Conservation (phyloP, 2,329 filamentous ascomycete genomes). For the Tympanopsis confertula region DNA sequence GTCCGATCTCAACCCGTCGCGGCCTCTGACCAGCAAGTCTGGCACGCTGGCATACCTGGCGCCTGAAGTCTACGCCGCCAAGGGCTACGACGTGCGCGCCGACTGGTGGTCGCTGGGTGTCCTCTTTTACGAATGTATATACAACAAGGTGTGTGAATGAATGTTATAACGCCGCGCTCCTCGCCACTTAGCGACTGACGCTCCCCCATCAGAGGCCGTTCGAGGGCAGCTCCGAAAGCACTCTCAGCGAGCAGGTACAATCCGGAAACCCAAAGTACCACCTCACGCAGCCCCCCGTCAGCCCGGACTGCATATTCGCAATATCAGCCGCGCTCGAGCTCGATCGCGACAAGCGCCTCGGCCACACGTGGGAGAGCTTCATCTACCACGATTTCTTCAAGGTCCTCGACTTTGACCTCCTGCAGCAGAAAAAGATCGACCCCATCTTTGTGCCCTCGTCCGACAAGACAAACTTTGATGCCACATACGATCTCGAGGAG, state of each 20-base stretch:
- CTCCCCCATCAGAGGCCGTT: slow-evolving; percentile 62
- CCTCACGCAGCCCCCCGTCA: slow-evolving; percentile 84
- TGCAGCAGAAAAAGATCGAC: slow-evolving; percentile 79
- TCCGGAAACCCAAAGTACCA: slow-evolving; percentile 76
- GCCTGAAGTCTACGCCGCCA: slow-evolving; percentile 85
- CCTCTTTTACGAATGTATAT: slow-evolving; percentile 98
- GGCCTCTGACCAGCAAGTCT: slow-evolving; percentile 84
- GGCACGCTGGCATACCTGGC: slow-evolving; percentile 92
- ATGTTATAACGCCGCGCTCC: neutral
- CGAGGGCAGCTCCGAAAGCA: slow-evolving; percentile 75
- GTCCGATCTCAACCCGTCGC: slow-evolving; percentile 76
- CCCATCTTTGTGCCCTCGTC: slow-evolving; percentile 88
- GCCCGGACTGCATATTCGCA: slow-evolving; percentile 76
- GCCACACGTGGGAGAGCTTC: slow-evolving; percentile 77
- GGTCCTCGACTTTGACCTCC: slow-evolving; percentile 67
- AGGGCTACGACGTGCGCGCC: slow-evolving; percentile 78
- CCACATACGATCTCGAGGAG: slow-evolving; percentile 94
- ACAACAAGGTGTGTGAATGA: slow-evolving; percentile 67
- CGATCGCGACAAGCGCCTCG: slow-evolving; percentile 71
- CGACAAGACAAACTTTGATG: slow-evolving; percentile 98
- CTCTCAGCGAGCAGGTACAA: slow-evolving; percentile 68
- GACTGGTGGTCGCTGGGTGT: slow-evolving; percentile 99
- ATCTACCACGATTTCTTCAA: slow-evolving; percentile 83
- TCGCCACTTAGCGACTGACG: slow-evolving; percentile 8
- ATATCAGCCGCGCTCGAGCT: slow-evolving; percentile 74